Evolutionary conservation across 108 stramenopile species (phyloP).

Genomic region (Skeletonema tropicum): DNA sequence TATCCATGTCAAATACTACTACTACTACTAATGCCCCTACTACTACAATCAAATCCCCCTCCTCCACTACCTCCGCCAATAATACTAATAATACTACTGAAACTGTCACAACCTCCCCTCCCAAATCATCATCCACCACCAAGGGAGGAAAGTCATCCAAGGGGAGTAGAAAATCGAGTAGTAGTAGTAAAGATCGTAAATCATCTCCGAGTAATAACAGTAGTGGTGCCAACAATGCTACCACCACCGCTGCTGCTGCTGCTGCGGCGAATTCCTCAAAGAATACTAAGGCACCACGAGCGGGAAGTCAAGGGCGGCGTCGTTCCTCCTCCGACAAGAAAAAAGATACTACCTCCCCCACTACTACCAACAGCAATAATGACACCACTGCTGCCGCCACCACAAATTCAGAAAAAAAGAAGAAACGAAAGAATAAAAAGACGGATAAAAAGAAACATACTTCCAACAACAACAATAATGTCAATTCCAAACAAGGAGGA

Average conservation of each 20-base stretch:
- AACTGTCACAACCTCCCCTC: background rate
- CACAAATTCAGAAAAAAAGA: background rate
- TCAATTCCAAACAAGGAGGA: background rate
- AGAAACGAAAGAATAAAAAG: background rate
- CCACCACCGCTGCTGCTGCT: too few relatives aligned
- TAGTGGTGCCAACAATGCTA: too few relatives aligned
- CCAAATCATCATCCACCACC: background rate
- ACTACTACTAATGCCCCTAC: background rate
- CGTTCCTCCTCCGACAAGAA: background rate
- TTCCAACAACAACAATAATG: too few relatives aligned
- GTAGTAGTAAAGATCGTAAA: too few relatives aligned
- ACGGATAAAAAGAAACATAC: background rate
- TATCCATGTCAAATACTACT: background rate
- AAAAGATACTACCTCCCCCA: background rate
- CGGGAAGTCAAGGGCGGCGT: background rate
- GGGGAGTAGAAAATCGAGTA: background rate
- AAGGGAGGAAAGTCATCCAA: background rate
- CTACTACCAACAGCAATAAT: background rate
- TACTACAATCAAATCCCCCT: background rate
- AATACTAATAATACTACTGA: too few relatives aligned
- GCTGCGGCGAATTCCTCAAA: too few relatives aligned
- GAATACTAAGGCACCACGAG: background rate
- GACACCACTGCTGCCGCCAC: too few relatives aligned
- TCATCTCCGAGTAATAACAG: too few relatives aligned
- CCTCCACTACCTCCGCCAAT: too few relatives aligned